Base-by-base conservation (phyloP, 352 stramenopile genomes). In the Globisporangium lucens region DNA sequence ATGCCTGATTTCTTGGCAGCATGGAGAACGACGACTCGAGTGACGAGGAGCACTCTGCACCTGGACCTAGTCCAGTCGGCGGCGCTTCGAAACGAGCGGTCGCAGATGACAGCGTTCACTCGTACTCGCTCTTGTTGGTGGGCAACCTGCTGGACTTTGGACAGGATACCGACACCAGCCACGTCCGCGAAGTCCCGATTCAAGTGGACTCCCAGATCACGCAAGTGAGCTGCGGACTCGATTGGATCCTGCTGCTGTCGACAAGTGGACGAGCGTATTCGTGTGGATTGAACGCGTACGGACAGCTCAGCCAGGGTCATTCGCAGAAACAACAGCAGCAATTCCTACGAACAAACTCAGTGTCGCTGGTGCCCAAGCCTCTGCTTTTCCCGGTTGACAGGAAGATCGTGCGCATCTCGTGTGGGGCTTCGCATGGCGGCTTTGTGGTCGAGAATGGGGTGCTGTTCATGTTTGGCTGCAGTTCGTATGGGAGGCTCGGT, bases 391-490 rank as follows among this genome's bases (percentile, higher is more conserved):
- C 51, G 35, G 49, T 60, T 38, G 71, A 49, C 61, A 65, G 56
- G 6, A 71, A 65, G 30, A 86, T 93, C 41, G 51, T 73, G 1
- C 72, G 74, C 15, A 65, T 93, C 12, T 82, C 84, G 4, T 90
- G 82, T 59, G 84, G 84, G 3, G 74, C 72, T 51, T 52, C 58
- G 0, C 84, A 93, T 29, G 84, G 84, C 30, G 84, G 82, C 8
- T 87, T 90, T 30, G 68, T 93, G 10, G 51, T 84, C n/a, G 80
- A 91, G 46, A 63, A 41, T 13, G 84, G 84, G 1, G 69, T 71
- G 61, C 61, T 93, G 0, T 93, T 85, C 55, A 93, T 87, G 82
- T 89, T 91, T 65, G 84, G 82, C 2, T 86, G 80, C 61, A 79
- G 77, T 2, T 76, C 78, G 20, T 91, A 92, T 57, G 82, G 84